Evolutionary conservation across 2,329 filamentous ascomycete species (phyloP).

Genomic region (Arthrobotrys musiformis): DNA sequence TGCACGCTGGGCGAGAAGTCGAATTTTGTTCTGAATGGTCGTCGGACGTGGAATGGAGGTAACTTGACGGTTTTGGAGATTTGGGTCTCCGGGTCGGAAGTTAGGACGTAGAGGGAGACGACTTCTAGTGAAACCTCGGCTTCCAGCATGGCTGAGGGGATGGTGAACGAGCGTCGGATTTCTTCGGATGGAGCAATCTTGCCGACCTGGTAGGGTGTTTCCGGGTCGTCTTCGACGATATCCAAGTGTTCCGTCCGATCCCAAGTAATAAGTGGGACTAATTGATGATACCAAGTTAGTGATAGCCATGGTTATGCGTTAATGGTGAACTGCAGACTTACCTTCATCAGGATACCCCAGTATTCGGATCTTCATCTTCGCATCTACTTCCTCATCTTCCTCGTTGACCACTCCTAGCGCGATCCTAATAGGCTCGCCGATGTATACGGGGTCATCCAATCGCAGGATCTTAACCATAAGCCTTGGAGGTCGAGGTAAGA

Average conservation of each 20-base stretch:
- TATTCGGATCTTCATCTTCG: constrained; percentile 76
- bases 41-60: constrained; percentile 76
- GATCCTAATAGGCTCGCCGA: constrained; percentile 78
- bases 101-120: constrained; percentile 76
- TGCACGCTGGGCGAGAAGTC: constrained; percentile 84
- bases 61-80: constrained; percentile 78
- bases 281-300: constrained; percentile 34
- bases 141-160: constrained; percentile 57
- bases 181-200: constrained; percentile 41
- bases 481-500: constrained; percentile 91
- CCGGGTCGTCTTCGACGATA: constrained; percentile 35
- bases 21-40: constrained; percentile 89
- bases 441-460: constrained; percentile 78
- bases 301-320: constrained; percentile 20
- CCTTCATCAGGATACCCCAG: constrained; percentile 67
- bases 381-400: constrained; percentile 81
- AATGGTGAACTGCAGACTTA: constrained; percentile 6
- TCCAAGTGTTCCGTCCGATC: constrained; percentile 41
- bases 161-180: constrained; percentile 56
- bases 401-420: constrained; percentile 79
- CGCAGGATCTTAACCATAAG: constrained; percentile 72
- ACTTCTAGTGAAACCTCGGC: constrained; percentile 59
- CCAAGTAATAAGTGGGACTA: constrained; percentile 50
- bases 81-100: constrained; percentile 81
- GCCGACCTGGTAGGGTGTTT: constrained; percentile 42